Percentiles rank a stretch among this genome's conserved stretches.
Conservation (phyloP, 148 eudicot genomes). For the Silene latifolia region DNA sequence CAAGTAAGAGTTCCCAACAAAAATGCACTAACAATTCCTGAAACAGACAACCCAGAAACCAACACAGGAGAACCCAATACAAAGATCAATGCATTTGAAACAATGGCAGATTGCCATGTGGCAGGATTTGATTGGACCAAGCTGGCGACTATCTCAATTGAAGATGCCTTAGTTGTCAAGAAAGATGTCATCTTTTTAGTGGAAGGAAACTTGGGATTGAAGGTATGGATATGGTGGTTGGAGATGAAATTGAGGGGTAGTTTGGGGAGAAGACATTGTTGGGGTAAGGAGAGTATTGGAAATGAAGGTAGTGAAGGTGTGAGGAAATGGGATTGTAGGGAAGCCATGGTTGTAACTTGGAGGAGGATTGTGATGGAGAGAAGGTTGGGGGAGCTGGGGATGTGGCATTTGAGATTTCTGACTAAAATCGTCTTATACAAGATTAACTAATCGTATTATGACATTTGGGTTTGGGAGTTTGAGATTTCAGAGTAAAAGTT, state of each 20-base stretch:
- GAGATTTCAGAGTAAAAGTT: no score
- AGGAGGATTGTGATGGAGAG: neutral
- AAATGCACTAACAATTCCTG: conserved; percentile 81
- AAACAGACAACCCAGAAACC: conserved; percentile 56
- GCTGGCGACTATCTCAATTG: conserved; percentile 29
- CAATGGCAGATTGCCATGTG: conserved; percentile 73
- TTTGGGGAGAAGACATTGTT: conserved; percentile 17
- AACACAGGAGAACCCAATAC: conserved; percentile 75
- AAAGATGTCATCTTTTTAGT: conserved; percentile 25
- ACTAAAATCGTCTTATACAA: no score
- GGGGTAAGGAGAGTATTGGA: neutral
- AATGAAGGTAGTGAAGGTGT: neutral
- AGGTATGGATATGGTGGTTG: neutral
- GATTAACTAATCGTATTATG: no score
- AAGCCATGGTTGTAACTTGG: conserved; percentile 15
- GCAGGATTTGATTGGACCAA: conserved; percentile 52
- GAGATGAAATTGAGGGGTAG: neutral
- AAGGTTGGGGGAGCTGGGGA: neutral
- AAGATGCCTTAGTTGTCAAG: conserved; percentile 29
- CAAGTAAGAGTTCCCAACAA: conserved; percentile 83
- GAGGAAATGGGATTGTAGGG: neutral
- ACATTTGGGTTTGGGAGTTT: no score
- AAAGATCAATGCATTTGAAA: conserved; percentile 63
- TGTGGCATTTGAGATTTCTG: neutral
- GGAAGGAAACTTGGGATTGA: neutral